These are phyloP conservation scores for Sophora flavescens DNA, from an alignment of 306 rosid species.

Conservation along the genomic window DNA sequence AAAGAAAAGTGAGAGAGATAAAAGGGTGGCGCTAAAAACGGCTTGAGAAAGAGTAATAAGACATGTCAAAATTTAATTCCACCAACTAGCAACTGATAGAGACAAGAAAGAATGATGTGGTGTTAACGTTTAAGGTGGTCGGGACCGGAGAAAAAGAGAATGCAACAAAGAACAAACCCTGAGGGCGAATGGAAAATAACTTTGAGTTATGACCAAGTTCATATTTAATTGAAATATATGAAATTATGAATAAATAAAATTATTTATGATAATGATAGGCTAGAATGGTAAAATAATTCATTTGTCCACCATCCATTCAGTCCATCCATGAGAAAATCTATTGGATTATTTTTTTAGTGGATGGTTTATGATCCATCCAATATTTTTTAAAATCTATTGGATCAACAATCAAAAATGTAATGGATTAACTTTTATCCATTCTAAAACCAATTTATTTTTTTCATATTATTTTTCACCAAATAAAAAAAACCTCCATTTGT, in stretches of 20 bases:
- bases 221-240: background rate
- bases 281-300: too few species aligned
- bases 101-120: constrained; percentile 55
- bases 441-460: too few species aligned
- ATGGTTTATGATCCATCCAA: too few species aligned
- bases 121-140: constrained; percentile 42
- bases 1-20: constrained; percentile 52
- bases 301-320: too few species aligned
- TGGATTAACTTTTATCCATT: too few species aligned
- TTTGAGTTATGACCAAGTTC: background rate
- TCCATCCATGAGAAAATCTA: too few species aligned
- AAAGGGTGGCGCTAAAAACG: constrained; percentile 78
- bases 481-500: too few species aligned
- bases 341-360: too few species aligned
- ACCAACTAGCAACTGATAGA: constrained; percentile 85
- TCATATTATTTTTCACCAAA: too few species aligned
- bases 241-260: constrained; percentile 26
- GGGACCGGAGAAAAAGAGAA: constrained; percentile 41
- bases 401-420: too few species aligned
- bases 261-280: constrained; percentile 42
- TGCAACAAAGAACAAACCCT: constrained; percentile 46
- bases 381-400: too few species aligned
- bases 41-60: constrained; percentile 53
- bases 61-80: constrained; percentile 56
- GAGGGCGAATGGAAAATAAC: constrained; percentile 39